Evolutionary conservation across 345 rosid genomes (phyloP), one percentile per base, ranked within the genome.

Genomic region (Gossypium stocksii): DNA sequence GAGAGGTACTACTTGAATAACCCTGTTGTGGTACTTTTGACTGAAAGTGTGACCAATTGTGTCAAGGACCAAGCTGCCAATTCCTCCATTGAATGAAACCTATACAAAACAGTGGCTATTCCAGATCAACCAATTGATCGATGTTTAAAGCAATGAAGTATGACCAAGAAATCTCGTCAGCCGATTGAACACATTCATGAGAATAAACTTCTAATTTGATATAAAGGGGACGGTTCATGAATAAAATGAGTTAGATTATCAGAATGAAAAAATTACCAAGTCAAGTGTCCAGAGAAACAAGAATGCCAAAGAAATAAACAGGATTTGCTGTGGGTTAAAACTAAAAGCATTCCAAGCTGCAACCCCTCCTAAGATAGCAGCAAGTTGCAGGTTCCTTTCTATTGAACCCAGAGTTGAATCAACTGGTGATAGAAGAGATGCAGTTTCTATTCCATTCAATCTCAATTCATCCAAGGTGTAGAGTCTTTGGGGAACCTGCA

Each of bases 41-140:
- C 97, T 89, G 51, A 90, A 80, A 63, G 87, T 82, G 83, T 94
- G 97, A 52, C 97, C 98, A 75, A 88, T 72, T 59, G 95, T 89
- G 66, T 94, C 98, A 53, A 94, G 89, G 83, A 92, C 77, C 87
- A 91, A 85, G 80, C 88, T 86, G 76, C 93, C 87, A 73, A 91
- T 58, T 75, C 98, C 98, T 59, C 98, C 98, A 80, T 85, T 87
- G 67, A 88, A 87, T 38, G 98, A 87, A 70, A 92, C 89, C 98
- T 94, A 56, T 22, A 63, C 3, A 49, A 69, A 49, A 69, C 16
- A 27, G 12, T 22, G 45, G 44, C 46, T 51, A 14, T 27, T 49
- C 17, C 12, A 7, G 3, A 3, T 67, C 38, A 67, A 5, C 43
- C 43, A 49, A 46, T 25, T 15, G 7, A 25, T 68, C 45, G 38